phyloP scores from a whole-genome alignment of 1,139 yeast genomes.

The Saccharomyces hybrid region DNA sequence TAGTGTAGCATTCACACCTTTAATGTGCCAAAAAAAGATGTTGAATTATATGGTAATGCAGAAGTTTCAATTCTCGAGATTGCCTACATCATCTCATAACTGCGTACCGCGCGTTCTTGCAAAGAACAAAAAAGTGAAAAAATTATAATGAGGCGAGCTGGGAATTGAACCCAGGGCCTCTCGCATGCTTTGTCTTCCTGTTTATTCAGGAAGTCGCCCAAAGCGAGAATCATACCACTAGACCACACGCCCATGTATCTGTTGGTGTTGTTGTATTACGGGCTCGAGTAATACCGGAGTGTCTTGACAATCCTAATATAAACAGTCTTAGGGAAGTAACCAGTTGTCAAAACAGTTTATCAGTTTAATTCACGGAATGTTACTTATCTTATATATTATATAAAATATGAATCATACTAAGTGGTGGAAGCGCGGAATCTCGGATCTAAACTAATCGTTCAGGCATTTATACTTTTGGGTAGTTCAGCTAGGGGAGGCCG shows the following conservation, averaged over 20 bases:
- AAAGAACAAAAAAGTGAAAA: neutral
- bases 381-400: no score
- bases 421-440: no score
- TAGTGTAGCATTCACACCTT: neutral
- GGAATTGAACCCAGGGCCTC: constrained; percentile 9
- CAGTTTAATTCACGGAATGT: no score
- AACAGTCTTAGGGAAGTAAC: no score
- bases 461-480: no score
- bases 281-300: no score
- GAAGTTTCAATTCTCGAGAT: neutral
- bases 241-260: constrained; percentile 6
- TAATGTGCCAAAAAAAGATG: neutral
- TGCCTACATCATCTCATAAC: neutral
- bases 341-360: no score
- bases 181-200: constrained; percentile 5
- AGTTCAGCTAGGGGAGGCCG: no score
- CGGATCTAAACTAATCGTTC: no score
- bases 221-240: constrained; percentile 9
- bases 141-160: constrained; percentile 5
- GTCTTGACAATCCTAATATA: no score
- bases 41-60: neutral
- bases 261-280: no score
- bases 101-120: neutral
- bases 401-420: no score
- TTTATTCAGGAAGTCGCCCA: constrained; percentile 1